These are phyloP conservation scores for Xylaria digitata DNA, from an alignment of 2,329 filamentous ascomycete genomes.

Conservation along the genomic window DNA sequence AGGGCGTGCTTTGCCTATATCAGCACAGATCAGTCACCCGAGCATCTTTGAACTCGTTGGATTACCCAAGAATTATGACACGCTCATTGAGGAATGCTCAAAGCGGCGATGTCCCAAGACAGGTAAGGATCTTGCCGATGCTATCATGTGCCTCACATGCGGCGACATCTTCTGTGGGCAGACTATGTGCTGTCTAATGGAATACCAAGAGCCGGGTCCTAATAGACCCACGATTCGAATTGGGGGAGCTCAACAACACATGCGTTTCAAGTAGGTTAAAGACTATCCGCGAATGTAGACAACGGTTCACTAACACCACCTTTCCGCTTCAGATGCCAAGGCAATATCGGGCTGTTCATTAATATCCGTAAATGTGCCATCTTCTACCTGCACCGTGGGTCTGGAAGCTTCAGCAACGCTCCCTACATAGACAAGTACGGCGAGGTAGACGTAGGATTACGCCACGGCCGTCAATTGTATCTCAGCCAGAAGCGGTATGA, in stretches of 20 bases:
- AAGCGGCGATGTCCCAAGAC: conserved; percentile 86
- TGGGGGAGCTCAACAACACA: conserved; percentile 91
- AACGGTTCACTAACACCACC: conserved; percentile 40
- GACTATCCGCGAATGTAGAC: neutral
- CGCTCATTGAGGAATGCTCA: conserved; percentile 90
- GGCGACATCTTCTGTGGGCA: conserved; percentile 98
- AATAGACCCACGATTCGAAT: conserved; percentile 61
- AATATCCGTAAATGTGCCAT: conserved; percentile 97
- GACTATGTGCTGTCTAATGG: conserved; percentile 86
- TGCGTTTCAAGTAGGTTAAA: conserved; percentile 75
- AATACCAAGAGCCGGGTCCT: conserved; percentile 59
- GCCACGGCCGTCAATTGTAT: conserved; percentile 88
- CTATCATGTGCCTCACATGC: conserved; percentile 92
- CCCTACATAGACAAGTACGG: conserved; percentile 97
- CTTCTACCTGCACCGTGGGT: conserved; percentile 83
- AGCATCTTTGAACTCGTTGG: conserved; percentile 95
- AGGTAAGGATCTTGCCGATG: conserved; percentile 90
- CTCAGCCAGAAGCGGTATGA: conserved; percentile 96
- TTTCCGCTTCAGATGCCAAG: conserved; percentile 74
- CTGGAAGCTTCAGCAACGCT: conserved; percentile 86
- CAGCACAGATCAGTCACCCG: conserved; percentile 76
- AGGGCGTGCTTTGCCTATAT: conserved; percentile 48
- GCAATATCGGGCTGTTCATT: conserved; percentile 91
- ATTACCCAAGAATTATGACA: conserved; percentile 90
- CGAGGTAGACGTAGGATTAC: conserved; percentile 90